Base-by-base conservation (phyloP, 176 grass and related monocot species). In the Metroxylon sagu region DNA sequence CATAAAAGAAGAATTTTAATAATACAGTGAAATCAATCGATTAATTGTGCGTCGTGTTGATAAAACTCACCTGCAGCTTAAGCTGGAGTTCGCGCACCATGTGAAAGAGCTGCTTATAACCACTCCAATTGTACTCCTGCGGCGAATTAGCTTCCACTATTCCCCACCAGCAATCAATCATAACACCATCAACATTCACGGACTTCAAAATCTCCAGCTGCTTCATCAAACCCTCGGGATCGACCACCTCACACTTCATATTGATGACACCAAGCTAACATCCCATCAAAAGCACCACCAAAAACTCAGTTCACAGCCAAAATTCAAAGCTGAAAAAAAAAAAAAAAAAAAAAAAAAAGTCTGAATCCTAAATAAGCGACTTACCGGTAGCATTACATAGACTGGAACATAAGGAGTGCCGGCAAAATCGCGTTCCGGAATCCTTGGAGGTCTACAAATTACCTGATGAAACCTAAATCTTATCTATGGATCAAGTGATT, bases 141-240 rank as follows among this genome's bases (percentile, higher is more conserved):
- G 83, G 86, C 5, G 14, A 30, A 71, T 75, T 54, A 1, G 83
- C 56, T 68, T 96, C 92, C 16, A 96, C 86, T 27, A 80, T 85
- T 16, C 91, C 91, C 92, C 92, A 96, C 83, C 83, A 96, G 75
- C 86, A 90, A 53, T 96, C 86, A 4, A 96, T 80, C 86, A 87
- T 96, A 25, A 96, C 91, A 3, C 91, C 86, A 18, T 96, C 86
- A 1, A 96, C 86, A 5, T 76, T 77, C 2, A 80, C 49, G 3
- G 86, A 80, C 71, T 85, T 90, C 69, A 96, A 83, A 35, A 74
- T 71, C 57, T 67, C 54, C 54, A 96, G 77, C 64, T 96, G 74
- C 43, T 68, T 61, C 5, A 80, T 77, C 69, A 96, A 26, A 49
- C 58, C 69, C 14, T 90, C 77, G 2, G 80, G 80, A 67, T 90